A percentile compares a stretch with the other conserved stretches of the same genome.
Conservation (phyloP, 768 basidiomycete genomes). For the Collybia sordida region DNA sequence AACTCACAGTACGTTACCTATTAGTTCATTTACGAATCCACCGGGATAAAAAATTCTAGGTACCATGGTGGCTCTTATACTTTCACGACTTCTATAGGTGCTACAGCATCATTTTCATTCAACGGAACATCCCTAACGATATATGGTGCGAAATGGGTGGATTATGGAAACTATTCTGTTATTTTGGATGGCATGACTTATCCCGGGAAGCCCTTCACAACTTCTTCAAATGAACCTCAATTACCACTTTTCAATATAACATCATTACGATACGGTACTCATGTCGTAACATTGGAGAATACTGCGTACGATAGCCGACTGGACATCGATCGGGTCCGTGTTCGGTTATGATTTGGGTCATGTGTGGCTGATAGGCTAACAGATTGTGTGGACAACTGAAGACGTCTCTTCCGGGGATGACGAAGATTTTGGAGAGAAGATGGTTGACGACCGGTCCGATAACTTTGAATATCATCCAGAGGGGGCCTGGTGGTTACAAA, state of each 20-base stretch:
- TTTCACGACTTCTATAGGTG: conserved; percentile 24
- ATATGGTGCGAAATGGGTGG: conserved; percentile 32
- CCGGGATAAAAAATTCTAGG: conserved; percentile 16
- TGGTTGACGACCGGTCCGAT: conserved; percentile 23
- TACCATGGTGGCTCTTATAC: conserved; percentile 38
- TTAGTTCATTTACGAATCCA: background rate
- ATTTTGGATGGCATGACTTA: conserved; percentile 26
- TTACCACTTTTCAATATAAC: conserved; percentile 26
- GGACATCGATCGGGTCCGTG: conserved; percentile 35
- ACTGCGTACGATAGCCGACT: conserved; percentile 14
- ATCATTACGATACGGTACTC: conserved; percentile 22
- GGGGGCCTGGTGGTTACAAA: conserved; percentile 22
- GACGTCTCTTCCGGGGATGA: conserved; percentile 12
- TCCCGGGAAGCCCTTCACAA: conserved; percentile 15
- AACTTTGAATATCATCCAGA: conserved; percentile 28
- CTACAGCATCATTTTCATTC: conserved; percentile 30
- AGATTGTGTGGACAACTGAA: too few species aligned
- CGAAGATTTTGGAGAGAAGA: conserved; percentile 1
- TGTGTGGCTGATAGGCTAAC: too few species aligned
- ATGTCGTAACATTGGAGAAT: conserved; percentile 25
- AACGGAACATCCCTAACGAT: conserved; percentile 36
- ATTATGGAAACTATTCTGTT: conserved; percentile 35
- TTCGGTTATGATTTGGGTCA: too few species aligned
- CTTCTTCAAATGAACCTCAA: conserved; percentile 18
- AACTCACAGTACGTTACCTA: conserved; percentile 6